Evolutionary conservation across 352 stramenopile species (phyloP).

Genomic region (Pythium periplocum): DNA sequence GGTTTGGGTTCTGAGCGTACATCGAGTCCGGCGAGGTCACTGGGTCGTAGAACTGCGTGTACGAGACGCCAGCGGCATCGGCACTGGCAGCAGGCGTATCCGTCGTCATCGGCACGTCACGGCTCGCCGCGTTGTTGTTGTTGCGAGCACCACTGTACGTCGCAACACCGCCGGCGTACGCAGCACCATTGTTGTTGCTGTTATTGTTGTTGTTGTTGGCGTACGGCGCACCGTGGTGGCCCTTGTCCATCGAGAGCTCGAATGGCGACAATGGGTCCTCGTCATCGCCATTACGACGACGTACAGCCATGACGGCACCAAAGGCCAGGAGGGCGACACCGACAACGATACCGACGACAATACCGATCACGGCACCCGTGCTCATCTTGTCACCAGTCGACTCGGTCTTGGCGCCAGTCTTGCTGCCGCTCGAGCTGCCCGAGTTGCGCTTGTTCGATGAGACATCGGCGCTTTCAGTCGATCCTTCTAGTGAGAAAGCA

Average conservation of each 20-base stretch:
- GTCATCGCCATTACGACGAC: constrained; percentile 45
- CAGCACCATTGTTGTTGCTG: constrained; percentile 15
- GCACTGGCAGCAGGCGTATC: constrained; percentile 33
- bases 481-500: too few species aligned
- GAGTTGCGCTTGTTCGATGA: neutral
- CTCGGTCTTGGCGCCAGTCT: constrained; percentile 4
- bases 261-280: constrained; percentile 79
- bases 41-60: constrained; percentile 77
- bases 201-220: constrained; percentile 22
- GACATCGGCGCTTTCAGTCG: neutral
- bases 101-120: constrained; percentile 21
- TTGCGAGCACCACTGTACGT: constrained; percentile 14
- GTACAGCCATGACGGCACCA: constrained; percentile 51
- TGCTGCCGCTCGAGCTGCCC: neutral
- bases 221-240: constrained; percentile 37
- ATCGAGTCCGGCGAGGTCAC: constrained; percentile 47
- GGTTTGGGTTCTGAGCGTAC: constrained; percentile 19
- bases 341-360: constrained; percentile 60
- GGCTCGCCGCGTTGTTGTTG: constrained; percentile 12
- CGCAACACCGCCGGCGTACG: constrained; percentile 13
- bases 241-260: constrained; percentile 84
- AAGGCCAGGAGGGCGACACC: constrained; percentile 52
- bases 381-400: constrained; percentile 42
- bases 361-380: constrained; percentile 62
- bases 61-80: constrained; percentile 45